phyloP scores from a whole-genome alignment of 108 stramenopile species.

The Cylindrotheca fusiformis region DNA sequence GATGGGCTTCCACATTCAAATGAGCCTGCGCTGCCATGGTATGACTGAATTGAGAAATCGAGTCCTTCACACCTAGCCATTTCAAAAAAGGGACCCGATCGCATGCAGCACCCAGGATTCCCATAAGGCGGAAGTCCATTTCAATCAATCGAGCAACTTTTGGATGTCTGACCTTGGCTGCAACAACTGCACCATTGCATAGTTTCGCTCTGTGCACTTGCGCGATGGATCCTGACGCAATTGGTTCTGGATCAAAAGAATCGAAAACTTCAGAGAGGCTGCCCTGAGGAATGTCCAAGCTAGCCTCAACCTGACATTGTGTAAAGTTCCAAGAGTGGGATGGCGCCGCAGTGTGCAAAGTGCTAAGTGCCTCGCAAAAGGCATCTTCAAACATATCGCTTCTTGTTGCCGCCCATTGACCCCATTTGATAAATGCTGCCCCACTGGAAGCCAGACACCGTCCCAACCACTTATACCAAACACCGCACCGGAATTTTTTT shows the following conservation, averaged over 20 bases:
- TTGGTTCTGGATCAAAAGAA: slow-evolving; percentile 53
- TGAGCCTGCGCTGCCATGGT: slow-evolving; percentile 81
- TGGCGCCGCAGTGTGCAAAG: slow-evolving; percentile 68
- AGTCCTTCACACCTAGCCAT: slow-evolving; percentile 58
- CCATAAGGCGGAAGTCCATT: slow-evolving; percentile 83
- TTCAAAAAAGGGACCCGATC: slow-evolving; percentile 46
- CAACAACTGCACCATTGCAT: slow-evolving; percentile 37
- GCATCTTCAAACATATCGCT: slow-evolving; percentile 80
- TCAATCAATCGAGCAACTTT: slow-evolving; percentile 63
- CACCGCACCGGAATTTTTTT: slow-evolving; percentile 34
- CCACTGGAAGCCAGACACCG: slow-evolving; percentile 42
- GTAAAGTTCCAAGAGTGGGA: slow-evolving; percentile 59
- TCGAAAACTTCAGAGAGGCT: slow-evolving; percentile 54
- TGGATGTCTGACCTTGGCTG: slow-evolving; percentile 82
- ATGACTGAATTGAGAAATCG: slow-evolving; percentile 76
- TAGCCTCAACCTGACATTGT: slow-evolving; percentile 34
- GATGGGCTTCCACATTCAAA: slow-evolving; percentile 73
- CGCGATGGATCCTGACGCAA: slow-evolving; percentile 86
- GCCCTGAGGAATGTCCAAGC: slow-evolving; percentile 32
- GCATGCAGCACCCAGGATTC: slow-evolving; percentile 33
- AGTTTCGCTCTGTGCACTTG: slow-evolving; percentile 72
- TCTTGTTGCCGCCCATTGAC: slow-evolving; percentile 67
- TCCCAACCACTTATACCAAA: slow-evolving; percentile 55
- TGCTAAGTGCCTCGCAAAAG: slow-evolving; percentile 53
- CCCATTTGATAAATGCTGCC: slow-evolving; percentile 87